Evolutionary conservation across 345 rosid genomes (phyloP).

Genomic region (Conringia planisiliqua): DNA sequence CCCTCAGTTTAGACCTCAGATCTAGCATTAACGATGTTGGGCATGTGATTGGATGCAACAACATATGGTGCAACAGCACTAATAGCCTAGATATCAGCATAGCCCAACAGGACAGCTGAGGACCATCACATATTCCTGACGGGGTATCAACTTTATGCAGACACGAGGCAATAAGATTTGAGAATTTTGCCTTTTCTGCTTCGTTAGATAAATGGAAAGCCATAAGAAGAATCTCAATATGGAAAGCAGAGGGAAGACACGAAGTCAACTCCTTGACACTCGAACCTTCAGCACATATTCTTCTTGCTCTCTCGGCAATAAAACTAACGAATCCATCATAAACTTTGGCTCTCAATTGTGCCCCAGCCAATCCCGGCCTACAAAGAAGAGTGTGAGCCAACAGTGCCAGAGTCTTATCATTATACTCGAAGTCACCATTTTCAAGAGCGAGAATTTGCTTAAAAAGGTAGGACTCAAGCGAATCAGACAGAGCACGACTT

Average conservation of each 20-base stretch:
- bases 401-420: constrained; percentile 69
- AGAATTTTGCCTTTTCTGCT: constrained; percentile 61
- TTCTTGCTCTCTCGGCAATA: constrained; percentile 51
- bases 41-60: constrained; percentile 58
- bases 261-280: constrained; percentile 58
- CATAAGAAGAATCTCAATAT: constrained; percentile 86
- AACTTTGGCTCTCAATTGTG: constrained; percentile 59
- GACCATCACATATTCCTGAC: constrained; percentile 35
- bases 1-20: constrained; percentile 75
- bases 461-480: constrained; percentile 73
- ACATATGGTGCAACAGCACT: constrained; percentile 77
- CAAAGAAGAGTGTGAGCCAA: constrained; percentile 67
- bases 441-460: constrained; percentile 69
- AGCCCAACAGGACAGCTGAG: constrained; percentile 80
- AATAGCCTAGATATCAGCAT: constrained; percentile 81
- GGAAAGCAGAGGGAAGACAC: constrained; percentile 80
- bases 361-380: constrained; percentile 60
- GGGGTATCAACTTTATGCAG: constrained; percentile 46
- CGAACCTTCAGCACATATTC: constrained; percentile 47
- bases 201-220: constrained; percentile 85
- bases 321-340: constrained; percentile 56
- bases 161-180: constrained; percentile 51
- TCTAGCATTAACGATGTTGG: constrained; percentile 72
- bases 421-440: constrained; percentile 57
- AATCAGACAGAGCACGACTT: constrained; percentile 53